A percentile compares a stretch with the other conserved stretches of the same genome.
These are phyloP conservation scores for Hyphopichia pseudoburtonii DNA, from an alignment of 1,139 yeast species.

Conservation along the genomic window DNA sequence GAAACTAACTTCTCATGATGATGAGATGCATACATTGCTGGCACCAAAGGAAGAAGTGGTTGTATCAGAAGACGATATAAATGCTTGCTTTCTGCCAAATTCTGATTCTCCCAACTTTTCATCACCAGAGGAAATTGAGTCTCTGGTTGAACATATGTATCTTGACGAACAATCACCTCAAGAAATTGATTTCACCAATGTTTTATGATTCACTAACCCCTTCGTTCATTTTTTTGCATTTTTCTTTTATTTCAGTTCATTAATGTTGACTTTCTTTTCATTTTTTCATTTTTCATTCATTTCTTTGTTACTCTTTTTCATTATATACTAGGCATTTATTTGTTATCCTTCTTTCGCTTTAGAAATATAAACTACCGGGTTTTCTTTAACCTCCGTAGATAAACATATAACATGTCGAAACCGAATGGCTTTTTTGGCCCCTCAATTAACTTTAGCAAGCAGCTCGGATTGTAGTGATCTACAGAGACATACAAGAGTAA, in stretches of 20 bases:
- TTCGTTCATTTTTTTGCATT: background rate
- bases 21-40: conserved; percentile 11
- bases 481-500: too few species aligned
- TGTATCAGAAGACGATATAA: background rate
- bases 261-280: background rate
- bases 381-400: too few species aligned
- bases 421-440: too few species aligned
- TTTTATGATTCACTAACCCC: background rate
- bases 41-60: conserved; percentile 8
- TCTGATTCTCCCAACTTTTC: background rate
- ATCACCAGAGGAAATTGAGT: background rate
- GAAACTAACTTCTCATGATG: conserved; percentile 12
- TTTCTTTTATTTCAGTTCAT: background rate
- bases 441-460: too few species aligned
- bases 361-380: too few species aligned
- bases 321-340: too few species aligned
- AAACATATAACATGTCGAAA: too few species aligned
- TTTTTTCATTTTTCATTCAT: too few species aligned
- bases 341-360: too few species aligned
- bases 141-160: background rate
- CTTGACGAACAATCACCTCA: conserved; percentile 3
- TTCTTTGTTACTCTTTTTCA: too few species aligned
- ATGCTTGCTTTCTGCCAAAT: too few species aligned
- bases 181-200: conserved; percentile 21
- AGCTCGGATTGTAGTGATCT: too few species aligned